phyloP scores from a whole-genome alignment of 179 eudicot species.

The Patellifolia procumbens region DNA sequence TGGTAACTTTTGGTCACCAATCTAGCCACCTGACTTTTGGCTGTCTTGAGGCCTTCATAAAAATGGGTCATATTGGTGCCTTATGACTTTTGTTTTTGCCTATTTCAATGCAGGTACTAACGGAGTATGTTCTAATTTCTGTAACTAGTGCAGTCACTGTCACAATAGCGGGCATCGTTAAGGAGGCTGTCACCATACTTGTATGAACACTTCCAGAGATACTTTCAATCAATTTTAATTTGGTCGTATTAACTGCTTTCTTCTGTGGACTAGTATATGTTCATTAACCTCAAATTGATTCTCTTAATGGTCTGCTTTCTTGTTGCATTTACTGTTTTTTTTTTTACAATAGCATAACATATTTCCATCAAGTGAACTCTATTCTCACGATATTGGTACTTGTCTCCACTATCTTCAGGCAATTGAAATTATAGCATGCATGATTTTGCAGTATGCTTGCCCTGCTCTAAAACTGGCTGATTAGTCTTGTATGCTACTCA shows the following conservation, averaged over 20 bases:
- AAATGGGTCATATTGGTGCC: conserved; percentile 2
- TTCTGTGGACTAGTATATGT: conserved; percentile 4
- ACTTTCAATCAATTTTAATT: neutral
- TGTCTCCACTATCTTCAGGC: neutral
- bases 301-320: neutral
- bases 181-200: conserved; percentile 93
- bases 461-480: neutral
- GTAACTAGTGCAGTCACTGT: conserved; percentile 98
- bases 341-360: neutral
- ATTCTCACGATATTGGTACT: neutral
- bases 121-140: conserved; percentile 84
- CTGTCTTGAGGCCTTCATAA: conserved; percentile 16
- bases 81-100: conserved; percentile 22
- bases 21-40: conserved; percentile 6
- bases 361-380: neutral
- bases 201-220: conserved; percentile 41
- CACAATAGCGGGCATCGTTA: conserved; percentile 94
- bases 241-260: neutral
- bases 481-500: neutral
- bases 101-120: conserved; percentile 80
- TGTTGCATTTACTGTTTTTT: neutral
- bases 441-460: neutral
- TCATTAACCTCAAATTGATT: neutral
- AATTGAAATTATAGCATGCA: neutral
- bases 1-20: conserved; percentile 48